Evolutionary conservation across 306 rosid species (phyloP), one percentile per base, ranked within the genome.

Genomic region (Prunus kanzakura): DNA sequence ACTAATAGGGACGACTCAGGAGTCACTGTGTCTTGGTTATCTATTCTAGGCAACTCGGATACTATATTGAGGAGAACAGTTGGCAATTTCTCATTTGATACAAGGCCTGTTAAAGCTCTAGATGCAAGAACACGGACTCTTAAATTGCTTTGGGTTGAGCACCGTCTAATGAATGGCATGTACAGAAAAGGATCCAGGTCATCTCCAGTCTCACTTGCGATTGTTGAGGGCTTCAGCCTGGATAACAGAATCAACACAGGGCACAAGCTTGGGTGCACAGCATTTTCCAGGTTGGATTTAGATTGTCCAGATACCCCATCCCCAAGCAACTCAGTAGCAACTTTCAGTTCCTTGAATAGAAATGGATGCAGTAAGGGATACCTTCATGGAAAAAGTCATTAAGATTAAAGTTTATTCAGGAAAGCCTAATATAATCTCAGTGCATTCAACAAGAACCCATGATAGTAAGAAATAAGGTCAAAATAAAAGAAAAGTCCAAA

Each of bases 51-150:
- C 82, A 95, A 84, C 79, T 83, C 93, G 5, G 93, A 89, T 72
- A 88, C 97, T 80, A 89, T 90, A 54, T 89, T 83, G 76, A 83
- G 86, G 80, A 95, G 90, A 68, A 92, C 96, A 25, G 85, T 62
- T 32, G 84, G 73, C 86, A 95, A 80, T 60, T 92, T 95, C 83
- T 95, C 97, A 76, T 95, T 90, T 49, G 97, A 89, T 9, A 95
- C 96, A 54, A 95, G 84, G 77, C 97, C 89, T 2, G 89, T 86
- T 77, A 95, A 79, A 76, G 97, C 99, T 86, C 92, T 91, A 62
- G 97, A 95, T 77, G 99, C 97, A 83, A 95, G 99, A 74, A 95
- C 84, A 76, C 97, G 95, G 72, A 95, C 91, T 73, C 94, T 87
- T 52, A 92, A 87, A 84, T 90, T 92, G 79, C 96, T 90, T 83